Evolutionary conservation across 1,284 basidiomycete species (phyloP), one percentile per base, ranked within the genome.

Genomic region (Cryptococcus deneoformans): DNA sequence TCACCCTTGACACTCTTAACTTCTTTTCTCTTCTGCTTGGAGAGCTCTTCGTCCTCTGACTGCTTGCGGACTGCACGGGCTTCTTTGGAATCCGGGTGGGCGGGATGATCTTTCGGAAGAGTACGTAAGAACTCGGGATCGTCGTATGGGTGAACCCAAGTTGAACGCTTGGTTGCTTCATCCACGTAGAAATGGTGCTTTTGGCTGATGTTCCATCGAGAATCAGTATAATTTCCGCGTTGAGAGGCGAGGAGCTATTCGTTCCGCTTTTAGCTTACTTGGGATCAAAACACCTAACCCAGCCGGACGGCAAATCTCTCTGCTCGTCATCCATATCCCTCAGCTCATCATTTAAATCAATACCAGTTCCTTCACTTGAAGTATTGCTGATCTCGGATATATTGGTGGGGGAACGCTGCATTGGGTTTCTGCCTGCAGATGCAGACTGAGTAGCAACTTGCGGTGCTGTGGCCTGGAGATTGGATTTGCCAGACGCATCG

Each of bases 111-210:
- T 12, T 68, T 64, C 4, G 73, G 72, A 40, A 76, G 59, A 44
- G 65, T 62, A 5, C 57, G 46, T n/a, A 76, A 61, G 56, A 63
- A 76, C 51, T 67, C 68, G 1, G 71, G 69, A 53, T 74, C 73
- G 50, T 76, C 73, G 57, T 74, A 76, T 4, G 73, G 73, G 56
- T 76, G 73, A 11, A 69, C 14, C 74, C 74, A 76, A 38, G 58
- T 68, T 3, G 66, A 54, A 45, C 71, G 59, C 44, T 68, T 68
- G 14, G 70, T 74, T 44, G 59, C 57, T 55, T 62, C 65, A 44
- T 75, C 73, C 48, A 72, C 73, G 57, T 74, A 73, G 57, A 73
- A 73, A 37, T 67, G 67, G 57, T 76, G 73, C 46, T 67, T 58
- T 7, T 61, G 53, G 56, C 70, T 74, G 46, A 5, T 29, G 5